phyloP scores from a whole-genome alignment of 768 basidiomycete genomes.

The Amanita molliuscula region DNA sequence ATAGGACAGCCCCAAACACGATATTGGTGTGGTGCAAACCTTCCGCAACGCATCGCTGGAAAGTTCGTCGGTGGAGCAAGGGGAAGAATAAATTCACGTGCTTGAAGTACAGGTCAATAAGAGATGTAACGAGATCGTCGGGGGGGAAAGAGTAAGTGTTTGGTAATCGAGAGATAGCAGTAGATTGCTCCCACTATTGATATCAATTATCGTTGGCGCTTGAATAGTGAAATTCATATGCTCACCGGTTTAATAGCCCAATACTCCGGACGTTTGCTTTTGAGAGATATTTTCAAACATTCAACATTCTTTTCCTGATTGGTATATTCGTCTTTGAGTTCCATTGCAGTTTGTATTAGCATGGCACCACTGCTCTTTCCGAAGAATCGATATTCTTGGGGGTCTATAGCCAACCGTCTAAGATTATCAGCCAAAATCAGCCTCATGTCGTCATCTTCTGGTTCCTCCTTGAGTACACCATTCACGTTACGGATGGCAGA shows the following conservation, averaged over 20 bases:
- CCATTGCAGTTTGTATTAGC: conserved; percentile 44
- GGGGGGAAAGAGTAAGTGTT: conserved; percentile 35
- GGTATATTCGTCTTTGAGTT: conserved; percentile 47
- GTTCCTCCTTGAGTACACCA: conserved; percentile 12
- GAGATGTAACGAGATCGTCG: conserved; percentile 32
- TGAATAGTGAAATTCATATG: not conserved
- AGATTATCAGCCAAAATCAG: conserved; percentile 26
- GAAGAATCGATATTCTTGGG: conserved; percentile 34
- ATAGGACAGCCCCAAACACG: conserved; percentile 46
- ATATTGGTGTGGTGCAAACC: conserved; percentile 39
- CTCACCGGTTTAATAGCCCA: conserved; percentile 27
- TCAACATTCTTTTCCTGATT: conserved; percentile 20
- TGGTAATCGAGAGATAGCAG: conserved; percentile 9
- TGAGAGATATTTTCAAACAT: conserved; percentile 5
- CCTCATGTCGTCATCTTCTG: conserved; percentile 26
- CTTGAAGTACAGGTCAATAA: conserved; percentile 60
- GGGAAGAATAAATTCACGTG: conserved; percentile 49
- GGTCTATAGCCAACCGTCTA: conserved; percentile 21
- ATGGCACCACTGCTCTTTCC: conserved; percentile 48
- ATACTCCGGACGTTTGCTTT: conserved; percentile 22
- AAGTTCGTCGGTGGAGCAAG: conserved; percentile 64
- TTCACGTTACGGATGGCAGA: conserved; percentile 22
- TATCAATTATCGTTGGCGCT: not conserved
- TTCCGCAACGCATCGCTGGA: conserved; percentile 38
- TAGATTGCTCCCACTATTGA: conserved; percentile 27